A percentile compares a stretch with the other conserved stretches of the same genome.
Evolutionary conservation across 2,329 filamentous ascomycete species (phyloP).

Genomic region (Tolypocladium pustulatum): DNA sequence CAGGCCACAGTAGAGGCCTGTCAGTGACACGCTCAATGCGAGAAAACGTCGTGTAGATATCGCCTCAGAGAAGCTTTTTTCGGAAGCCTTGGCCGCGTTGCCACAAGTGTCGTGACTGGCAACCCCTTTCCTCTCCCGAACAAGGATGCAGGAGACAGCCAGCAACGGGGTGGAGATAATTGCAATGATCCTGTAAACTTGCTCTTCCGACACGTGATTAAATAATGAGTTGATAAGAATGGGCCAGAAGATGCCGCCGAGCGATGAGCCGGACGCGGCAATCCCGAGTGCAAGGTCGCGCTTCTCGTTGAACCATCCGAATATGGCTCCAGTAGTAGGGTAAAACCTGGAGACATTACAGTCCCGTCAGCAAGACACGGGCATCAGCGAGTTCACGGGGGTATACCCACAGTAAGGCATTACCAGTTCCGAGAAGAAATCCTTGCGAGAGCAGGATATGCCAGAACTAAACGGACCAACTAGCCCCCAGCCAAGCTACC

Average conservation of each 20-base stretch:
- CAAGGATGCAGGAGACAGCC: constrained; percentile 13
- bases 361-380: background rate
- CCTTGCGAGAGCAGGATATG: constrained; percentile 29
- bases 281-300: constrained; percentile 20
- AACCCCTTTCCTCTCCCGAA: constrained; percentile 14
- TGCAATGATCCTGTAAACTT: constrained; percentile 10
- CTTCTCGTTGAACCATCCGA: constrained; percentile 19
- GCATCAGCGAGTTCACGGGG: background rate
- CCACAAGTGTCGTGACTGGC: constrained; percentile 7
- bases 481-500: constrained; percentile 24
- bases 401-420: constrained; percentile 19
- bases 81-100: constrained; percentile 2
- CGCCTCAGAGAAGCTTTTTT: constrained; percentile 14
- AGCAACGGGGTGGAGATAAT: constrained; percentile 15
- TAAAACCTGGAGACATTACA: constrained; percentile 11
- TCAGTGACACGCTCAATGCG: constrained; percentile 9
- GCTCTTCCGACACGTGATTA: constrained; percentile 1
- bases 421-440: constrained; percentile 28
- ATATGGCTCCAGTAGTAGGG: constrained; percentile 18
- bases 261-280: constrained; percentile 18
- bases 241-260: constrained; percentile 21
- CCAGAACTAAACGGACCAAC: constrained; percentile 20
- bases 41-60: constrained; percentile 14
- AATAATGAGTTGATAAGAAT: constrained; percentile 12
- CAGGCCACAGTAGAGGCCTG: constrained; percentile 18